Base-by-base conservation (phyloP, 139 green algal genomes). In the Spirogloea muscicola region DNA sequence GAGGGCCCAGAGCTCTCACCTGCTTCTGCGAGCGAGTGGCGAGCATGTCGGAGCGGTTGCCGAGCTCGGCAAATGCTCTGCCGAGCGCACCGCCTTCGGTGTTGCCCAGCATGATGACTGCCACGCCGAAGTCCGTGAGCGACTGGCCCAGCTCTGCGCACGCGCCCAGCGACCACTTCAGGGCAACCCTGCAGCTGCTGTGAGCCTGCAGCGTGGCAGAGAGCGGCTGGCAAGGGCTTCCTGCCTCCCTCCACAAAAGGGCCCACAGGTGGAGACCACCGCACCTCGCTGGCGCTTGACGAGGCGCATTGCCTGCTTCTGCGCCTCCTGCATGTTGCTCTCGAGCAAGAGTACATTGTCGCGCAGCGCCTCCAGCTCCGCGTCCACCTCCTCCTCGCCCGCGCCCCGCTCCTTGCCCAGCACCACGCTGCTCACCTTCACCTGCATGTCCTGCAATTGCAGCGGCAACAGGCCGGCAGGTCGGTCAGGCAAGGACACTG, bases 281-380 rank as follows among this genome's bases (percentile, higher is more conserved):
- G 39, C 63, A 80, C 72, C 66, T 49, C 58, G 49, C 34, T 82
- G 74, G 3, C 68, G 52, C 6, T 61, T 59, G 25, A 91, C 84
- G 31, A 96, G 83, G 16, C 91, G 78, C 2, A 74, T 72, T 0
- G 85, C 84, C 69, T 96, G 88, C 25, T 86, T 51, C 63, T 93
- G 89, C 9, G 86, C 89, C 81, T 97, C 92, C 1, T 48, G 74
- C 52, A 96, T 72, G 76, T 96, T 91, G 0, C 55, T 51, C 77
- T 97, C 93, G 52, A 98, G 87, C 34, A 82, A 63, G 36, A 76
- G 72, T 29, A 96, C 79, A 77, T 96, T 96, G 36, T 92, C 86
- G 4, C 84, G 79, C 34, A 77, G 18, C 10, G 25, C 36, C 49
- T 89, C 76, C 72, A 96, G 95, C 58, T 95, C 89, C 9, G 83